Percentiles rank a stretch among this genome's conserved stretches.
Evolutionary conservation across 768 basidiomycete species (phyloP).

Genomic region (Dictyophora rubrovolvata): DNA sequence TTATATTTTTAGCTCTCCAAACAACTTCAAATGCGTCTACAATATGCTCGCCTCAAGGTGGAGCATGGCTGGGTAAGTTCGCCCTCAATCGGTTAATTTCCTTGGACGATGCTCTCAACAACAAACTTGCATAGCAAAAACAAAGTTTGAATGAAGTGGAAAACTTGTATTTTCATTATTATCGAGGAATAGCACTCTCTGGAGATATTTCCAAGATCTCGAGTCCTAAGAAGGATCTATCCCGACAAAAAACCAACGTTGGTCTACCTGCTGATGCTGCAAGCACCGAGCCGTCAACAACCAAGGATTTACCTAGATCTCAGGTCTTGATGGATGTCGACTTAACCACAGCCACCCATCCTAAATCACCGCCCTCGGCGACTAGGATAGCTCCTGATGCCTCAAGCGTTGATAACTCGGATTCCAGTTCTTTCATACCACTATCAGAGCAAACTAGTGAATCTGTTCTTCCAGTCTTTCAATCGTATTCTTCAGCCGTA

Average conservation of each 20-base stretch:
- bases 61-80: constrained; percentile 69
- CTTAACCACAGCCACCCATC: not conserved
- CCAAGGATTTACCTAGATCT: not conserved
- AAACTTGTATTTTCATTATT: constrained; percentile 71
- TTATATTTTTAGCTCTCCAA: constrained; percentile 45
- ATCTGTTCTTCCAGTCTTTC: no score
- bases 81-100: not conserved
- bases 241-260: not conserved
- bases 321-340: not conserved
- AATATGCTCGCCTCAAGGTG: constrained; percentile 70
- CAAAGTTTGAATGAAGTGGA: constrained; percentile 76
- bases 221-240: not conserved
- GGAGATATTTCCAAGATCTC: constrained; percentile 18
- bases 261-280: constrained; percentile 14
- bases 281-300: constrained; percentile 8
- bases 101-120: not conserved
- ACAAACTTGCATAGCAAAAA: constrained; percentile 41
- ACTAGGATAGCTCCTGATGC: not conserved
- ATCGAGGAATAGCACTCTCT: constrained; percentile 30
- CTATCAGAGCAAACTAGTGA: no score
- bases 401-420: no score
- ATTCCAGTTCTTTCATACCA: no score
- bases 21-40: constrained; percentile 63
- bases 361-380: not conserved
- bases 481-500: not conserved